Percentiles rank a stretch among this genome's conserved stretches.
phyloP scores from a whole-genome alignment of 495 filamentous ascomycete genomes.

The Neurospora cerealis region DNA sequence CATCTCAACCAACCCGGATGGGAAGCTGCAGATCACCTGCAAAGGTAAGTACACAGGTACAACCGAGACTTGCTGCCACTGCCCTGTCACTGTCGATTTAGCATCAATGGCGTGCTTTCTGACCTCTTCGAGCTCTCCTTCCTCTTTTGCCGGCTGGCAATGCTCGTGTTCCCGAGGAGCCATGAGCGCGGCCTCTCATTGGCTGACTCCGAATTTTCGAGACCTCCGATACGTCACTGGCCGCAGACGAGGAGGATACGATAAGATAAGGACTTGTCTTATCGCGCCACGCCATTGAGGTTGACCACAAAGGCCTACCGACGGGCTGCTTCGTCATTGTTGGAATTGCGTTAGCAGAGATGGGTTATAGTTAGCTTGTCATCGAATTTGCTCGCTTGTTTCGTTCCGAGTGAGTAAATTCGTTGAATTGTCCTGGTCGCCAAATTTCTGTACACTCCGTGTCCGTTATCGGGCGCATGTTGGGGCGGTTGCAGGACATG shows the following conservation, averaged over 20 bases:
- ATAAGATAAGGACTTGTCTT: constrained; percentile 20
- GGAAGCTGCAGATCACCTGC: neutral
- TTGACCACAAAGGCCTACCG: neutral
- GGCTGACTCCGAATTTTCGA: constrained; percentile 5
- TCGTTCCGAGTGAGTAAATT: neutral
- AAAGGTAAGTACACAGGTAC: neutral
- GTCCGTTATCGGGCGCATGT: neutral
- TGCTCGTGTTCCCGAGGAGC: neutral
- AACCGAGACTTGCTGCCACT: neutral
- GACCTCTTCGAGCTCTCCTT: neutral
- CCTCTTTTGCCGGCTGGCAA: neutral
- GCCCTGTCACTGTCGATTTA: neutral
- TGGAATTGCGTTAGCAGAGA: neutral
- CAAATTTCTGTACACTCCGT: neutral
- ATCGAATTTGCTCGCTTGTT: neutral
- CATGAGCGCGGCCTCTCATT: neutral
- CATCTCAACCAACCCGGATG: neutral
- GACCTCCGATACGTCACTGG: constrained; percentile 20
- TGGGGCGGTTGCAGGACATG: neutral
- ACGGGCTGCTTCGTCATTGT: neutral
- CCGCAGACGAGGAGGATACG: neutral
- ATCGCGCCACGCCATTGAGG: neutral
- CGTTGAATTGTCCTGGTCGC: neutral
- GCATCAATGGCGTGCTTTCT: neutral
- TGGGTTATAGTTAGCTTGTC: no score